Percentiles rank a stretch among this genome's conserved stretches.
These are phyloP conservation scores for Karstenula rhodostoma DNA, from an alignment of 2,329 filamentous ascomycete species.

Conservation along the genomic window DNA sequence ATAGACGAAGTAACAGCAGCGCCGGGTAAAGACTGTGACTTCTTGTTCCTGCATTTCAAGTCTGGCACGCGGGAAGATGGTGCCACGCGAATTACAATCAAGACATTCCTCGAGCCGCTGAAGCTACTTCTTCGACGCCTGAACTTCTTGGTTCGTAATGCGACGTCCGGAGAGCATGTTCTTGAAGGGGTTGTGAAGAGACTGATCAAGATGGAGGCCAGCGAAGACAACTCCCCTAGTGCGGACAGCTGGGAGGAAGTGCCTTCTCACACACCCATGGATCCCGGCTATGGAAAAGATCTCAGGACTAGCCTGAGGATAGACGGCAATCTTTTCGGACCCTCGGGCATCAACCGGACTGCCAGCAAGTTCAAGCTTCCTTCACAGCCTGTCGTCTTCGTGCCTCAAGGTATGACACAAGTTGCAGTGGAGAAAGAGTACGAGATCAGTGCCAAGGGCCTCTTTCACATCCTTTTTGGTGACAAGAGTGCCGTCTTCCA, in stretches of 20 bases:
- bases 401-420: conserved; percentile 80
- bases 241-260: conserved; percentile 93
- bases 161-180: conserved; percentile 74
- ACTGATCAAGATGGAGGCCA: conserved; percentile 77
- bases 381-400: conserved; percentile 79
- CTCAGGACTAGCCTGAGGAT: conserved; percentile 67
- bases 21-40: conserved; percentile 90
- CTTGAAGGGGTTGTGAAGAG: conserved; percentile 75
- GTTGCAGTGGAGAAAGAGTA: conserved; percentile 82
- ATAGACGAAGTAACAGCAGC: conserved; percentile 91
- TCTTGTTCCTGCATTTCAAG: conserved; percentile 83
- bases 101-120: conserved; percentile 90
- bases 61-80: conserved; percentile 68
- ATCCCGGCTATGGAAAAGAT: conserved; percentile 61
- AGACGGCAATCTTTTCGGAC: conserved; percentile 66
- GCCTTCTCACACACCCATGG: conserved; percentile 65
- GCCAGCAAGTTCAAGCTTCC: conserved; percentile 82
- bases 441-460: conserved; percentile 89
- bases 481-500: conserved; percentile 96
- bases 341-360: conserved; percentile 53
- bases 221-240: conserved; percentile 69
- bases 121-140: conserved; percentile 82
- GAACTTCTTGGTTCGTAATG: conserved; percentile 84
- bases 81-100: conserved; percentile 81
- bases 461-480: conserved; percentile 96